A percentile compares a stretch with the other conserved stretches of the same genome.
These are phyloP conservation scores for Gentiana dahurica DNA, from an alignment of 257 asterid species.

Conservation along the genomic window DNA sequence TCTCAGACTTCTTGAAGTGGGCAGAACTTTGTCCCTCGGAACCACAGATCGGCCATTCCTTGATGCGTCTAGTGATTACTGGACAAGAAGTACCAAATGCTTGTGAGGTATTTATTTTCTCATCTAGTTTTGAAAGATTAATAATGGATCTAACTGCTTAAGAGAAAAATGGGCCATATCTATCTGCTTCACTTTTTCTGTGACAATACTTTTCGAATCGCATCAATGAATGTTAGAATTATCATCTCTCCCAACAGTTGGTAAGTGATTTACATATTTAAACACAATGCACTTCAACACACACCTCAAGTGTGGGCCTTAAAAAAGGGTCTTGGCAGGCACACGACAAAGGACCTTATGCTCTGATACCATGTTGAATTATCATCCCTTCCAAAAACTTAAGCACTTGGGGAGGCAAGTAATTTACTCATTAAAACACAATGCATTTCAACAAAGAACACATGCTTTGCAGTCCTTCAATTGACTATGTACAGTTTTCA, in stretches of 20 bases:
- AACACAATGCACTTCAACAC: no score
- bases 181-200: not conserved
- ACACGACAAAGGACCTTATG: no score
- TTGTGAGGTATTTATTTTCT: conserved; percentile 65
- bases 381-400: no score
- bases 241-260: not conserved
- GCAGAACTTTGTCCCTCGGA: conserved; percentile 97
- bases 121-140: not conserved
- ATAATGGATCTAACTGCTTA: not conserved
- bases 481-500: no score
- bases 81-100: conserved; percentile 99
- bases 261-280: no score
- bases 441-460: no score
- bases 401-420: no score
- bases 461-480: no score
- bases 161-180: not conserved
- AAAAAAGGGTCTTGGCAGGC: no score
- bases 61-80: conserved; percentile 93
- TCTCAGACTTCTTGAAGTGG: conserved; percentile 94
- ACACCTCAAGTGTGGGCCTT: no score
- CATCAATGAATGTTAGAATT: not conserved
- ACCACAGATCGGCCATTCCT: conserved; percentile 92
- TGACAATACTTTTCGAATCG: not conserved
- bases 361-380: no score
- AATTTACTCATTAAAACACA: no score